Evolutionary conservation across 1,284 basidiomycete species (phyloP).

Genomic region (Meira nashicola): DNA sequence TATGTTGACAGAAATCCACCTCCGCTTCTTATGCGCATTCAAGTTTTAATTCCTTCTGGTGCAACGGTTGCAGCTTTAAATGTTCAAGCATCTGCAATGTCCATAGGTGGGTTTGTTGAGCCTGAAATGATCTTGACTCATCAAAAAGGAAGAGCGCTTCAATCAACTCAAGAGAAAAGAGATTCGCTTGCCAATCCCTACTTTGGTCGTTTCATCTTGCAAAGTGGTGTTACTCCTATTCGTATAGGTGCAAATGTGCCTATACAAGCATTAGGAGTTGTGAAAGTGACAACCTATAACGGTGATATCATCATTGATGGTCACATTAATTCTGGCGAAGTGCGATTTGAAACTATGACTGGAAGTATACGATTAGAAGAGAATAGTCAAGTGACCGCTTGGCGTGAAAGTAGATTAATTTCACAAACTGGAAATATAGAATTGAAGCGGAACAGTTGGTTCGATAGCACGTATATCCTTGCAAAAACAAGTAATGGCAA

Average conservation of each 20-base stretch:
- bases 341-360: constrained; percentile 3
- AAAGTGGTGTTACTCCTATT: neutral
- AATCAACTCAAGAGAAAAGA: neutral
- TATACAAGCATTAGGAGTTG: neutral
- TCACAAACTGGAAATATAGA: constrained; percentile 3
- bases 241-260: neutral
- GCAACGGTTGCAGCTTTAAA: constrained; percentile 2
- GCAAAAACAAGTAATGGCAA: constrained; percentile 7
- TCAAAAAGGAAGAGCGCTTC: neutral
- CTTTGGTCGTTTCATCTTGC: constrained; percentile 5
- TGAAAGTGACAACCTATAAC: neutral
- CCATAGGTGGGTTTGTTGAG: constrained; percentile 6
- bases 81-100: constrained; percentile 11
- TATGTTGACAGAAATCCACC: neutral
- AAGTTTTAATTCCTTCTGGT: neutral
- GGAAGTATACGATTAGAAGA: constrained; percentile 10
- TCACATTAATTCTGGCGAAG: neutral
- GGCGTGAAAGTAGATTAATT: neutral
- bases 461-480: neutral
- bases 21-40: constrained; percentile 10
- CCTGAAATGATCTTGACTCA: neutral
- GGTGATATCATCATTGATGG: constrained; percentile 8
- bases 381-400: neutral
- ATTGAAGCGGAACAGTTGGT: neutral
- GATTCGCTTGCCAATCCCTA: neutral